Evolutionary conservation across 169 alveolate genomes (phyloP).

Genomic region (Cryptosporidium ryanae): DNA sequence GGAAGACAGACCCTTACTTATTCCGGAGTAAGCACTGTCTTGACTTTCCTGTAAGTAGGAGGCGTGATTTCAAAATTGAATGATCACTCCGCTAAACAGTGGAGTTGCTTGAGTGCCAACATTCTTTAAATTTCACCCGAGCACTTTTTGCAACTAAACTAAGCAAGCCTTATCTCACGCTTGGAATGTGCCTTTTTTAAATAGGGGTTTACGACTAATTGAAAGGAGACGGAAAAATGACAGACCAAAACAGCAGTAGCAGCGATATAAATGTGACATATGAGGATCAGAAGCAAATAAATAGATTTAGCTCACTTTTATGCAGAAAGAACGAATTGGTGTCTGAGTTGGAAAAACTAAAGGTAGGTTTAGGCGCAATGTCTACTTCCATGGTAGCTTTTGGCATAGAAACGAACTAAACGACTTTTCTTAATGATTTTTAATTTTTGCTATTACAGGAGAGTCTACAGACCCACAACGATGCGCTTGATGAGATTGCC

Average conservation of each 20-base stretch:
- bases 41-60: too few species aligned
- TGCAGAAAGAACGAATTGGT: constrained; percentile 5
- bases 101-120: too few species aligned
- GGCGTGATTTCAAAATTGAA: too few species aligned
- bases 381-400: background rate
- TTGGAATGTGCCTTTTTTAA: too few species aligned
- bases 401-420: background rate
- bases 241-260: background rate
- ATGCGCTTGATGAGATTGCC: constrained; percentile 61
- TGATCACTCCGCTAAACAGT: too few species aligned
- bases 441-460: constrained; percentile 1
- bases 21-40: too few species aligned
- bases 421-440: background rate
- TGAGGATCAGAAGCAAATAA: constrained; percentile 68
- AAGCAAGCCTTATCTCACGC: too few species aligned
- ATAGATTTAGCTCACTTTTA: constrained; percentile 46
- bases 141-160: too few species aligned
- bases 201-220: too few species aligned
- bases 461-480: constrained; percentile 49
- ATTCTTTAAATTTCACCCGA: too few species aligned
- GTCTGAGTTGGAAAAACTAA: constrained; percentile 28
- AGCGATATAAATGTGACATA: constrained; percentile 46
- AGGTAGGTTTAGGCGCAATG: constrained; percentile 11
- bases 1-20: too few species aligned
- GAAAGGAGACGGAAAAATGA: too few species aligned